Base-by-base conservation (phyloP, 176 grass and related monocot species). In the Stipa capillata region DNA sequence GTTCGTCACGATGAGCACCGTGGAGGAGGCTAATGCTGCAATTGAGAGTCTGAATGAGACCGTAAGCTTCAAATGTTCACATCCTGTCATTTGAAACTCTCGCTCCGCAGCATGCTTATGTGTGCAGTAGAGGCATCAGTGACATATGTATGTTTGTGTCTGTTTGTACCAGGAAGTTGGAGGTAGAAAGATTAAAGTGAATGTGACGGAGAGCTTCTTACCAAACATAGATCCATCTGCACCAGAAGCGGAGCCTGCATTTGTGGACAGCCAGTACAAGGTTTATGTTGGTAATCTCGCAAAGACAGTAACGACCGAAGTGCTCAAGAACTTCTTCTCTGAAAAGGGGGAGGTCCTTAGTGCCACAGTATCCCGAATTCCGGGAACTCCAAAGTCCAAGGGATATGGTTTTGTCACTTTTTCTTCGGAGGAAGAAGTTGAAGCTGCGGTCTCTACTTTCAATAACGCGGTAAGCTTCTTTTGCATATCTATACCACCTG, bases 261-360 rank as follows among this genome's bases (percentile, higher is more conserved):
- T 99, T 82, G 77, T 99, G 5, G 92, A 99, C 64, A 99, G 90
- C 73, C 92, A 91, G 14, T 89, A 95, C 70, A 99, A 99, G 86
- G 92, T 95, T 85, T 99, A 99, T 57, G 90, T 99, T 69, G 96
- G 90, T 66, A 99, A 99, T 85, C 86, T 99, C 61, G 92, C 92
- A 0, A 99, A 91, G 69, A 89, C 78, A 10, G 92, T 99, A 28
- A 99, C 90, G 9, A 83, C 88, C 0, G 90, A 99, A 36, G 55
- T 93, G 44, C 96, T 99, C 65, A 85, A 81, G 71, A 91, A 95
- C 4, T 95, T 95, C 88, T 99, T 99, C 54, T 89, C 92, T 70
- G 96, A 89, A 41, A 95, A 93, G 77, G 96, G 96, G 54, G 73
- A 95, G 41, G 89, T 95, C 63, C 88, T 99, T 42, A 92, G 96